Evolutionary conservation across 2,329 filamentous ascomycete genomes (phyloP), one percentile per base, ranked within the genome.

Genomic region (Ophiostoma ulmi): DNA sequence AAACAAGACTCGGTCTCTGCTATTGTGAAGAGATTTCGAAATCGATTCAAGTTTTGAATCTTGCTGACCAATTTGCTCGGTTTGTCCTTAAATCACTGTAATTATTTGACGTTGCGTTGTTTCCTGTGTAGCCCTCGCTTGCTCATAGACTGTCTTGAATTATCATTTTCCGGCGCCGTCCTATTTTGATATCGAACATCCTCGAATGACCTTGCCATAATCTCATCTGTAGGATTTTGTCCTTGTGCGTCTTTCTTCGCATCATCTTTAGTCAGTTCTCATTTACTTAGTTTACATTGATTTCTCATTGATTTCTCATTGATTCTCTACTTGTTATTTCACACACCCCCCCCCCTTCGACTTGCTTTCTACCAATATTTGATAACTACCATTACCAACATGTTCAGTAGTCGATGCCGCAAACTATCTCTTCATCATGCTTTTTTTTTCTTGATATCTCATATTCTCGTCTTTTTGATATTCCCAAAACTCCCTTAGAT

Each of bases 1-100:
- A 64, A 65, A 64, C 69, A 44, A 63, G 55, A 44, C 61, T 55
- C 61, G 48, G 22, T 52, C 61, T 70, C 35, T 39, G 11, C 22
- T 6, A 36, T 20, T 14, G 63, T 22, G 63, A 39, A 65, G 35
- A 65, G 36, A 39, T 65, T 65, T 65, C n/a, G 1, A 38, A 55
- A 22, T 55, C 6, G 48, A 14, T 58, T 58, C 22, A 14, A 13
- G 52, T 5, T 48, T 58, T 26, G 52, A 11, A 17, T 20, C 44
- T n/a, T 26, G n/a, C 31, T 58, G 22, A 5, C 52, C 52, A 58
- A 58, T 58, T 58, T 58, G n/a, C 52, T 58, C 52, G n/a, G 52
- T 58, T 58, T 31, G 52, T 58, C 52, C 31, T 58, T 58, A 48
- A n/a, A 8, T 48, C 44, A 20, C 5, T 48, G 63, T 22, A 13